Evolutionary conservation across 179 eudicot genomes (phyloP), one percentile per base, ranked within the genome.

Genomic region (Heliamphora pulchella): DNA sequence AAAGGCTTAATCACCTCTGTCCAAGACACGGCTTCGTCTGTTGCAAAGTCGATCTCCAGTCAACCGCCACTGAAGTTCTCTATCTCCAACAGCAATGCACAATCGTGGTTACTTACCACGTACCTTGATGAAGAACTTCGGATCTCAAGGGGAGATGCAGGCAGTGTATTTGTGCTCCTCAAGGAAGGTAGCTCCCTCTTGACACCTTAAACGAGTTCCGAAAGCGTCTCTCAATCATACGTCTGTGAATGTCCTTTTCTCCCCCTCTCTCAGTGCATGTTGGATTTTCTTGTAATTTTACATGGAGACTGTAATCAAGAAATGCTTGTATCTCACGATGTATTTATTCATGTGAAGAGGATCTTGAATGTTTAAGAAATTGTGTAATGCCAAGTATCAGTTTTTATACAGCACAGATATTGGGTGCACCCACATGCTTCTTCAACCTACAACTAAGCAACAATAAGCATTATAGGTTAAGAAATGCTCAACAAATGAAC

Each of bases 101-200:
- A 90, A 79, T 93, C 97, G 3, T 94, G 98, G 98, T 74, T 94
- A 70, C 89, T 94, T 41, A 93, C 97, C n/a, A 94, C 98, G 31
- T 94, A 93, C 87, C 96, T 93, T 4, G 98, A 94, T 78, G 85
- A 88, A 65, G 98, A 94, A 48, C 94, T 94, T 77, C 85, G 98
- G 39, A 93, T 94, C 82, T 94, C 98, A 17, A 89, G 97, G 81
- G 93, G 90, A 75, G 98, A 94, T 79, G 96, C 83, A 4, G 94
- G 97, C 64, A 88, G 93, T 69, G 87, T 94, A 51, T 90, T 93
- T 84, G 98, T 93, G 58, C 91, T 94, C 80, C 73, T 94, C 31
- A 94, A 93, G 86, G 96, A 90, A 83, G 96, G 94, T 74, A 88
- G 93, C 81, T 79, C 89, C 81, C 93, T 74, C 65, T 80, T 93